Evolutionary conservation across 495 filamentous ascomycete species (phyloP).

Genomic region (Articulospora tetracladia): DNA sequence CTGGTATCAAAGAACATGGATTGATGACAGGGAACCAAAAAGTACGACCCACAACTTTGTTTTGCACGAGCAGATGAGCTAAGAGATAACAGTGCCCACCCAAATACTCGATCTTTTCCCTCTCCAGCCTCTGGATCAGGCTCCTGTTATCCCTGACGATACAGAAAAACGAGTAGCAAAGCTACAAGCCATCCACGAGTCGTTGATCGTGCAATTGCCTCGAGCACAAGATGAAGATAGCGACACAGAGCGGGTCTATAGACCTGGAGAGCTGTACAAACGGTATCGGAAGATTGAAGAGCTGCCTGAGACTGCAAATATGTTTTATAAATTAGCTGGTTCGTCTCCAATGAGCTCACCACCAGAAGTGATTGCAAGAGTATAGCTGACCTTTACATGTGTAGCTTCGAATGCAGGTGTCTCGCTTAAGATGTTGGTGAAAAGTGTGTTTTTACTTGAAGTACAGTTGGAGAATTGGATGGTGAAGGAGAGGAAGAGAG

Average conservation of each 20-base stretch:
- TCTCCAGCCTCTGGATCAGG: conserved; percentile 1
- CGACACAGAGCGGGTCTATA: conserved; percentile 24
- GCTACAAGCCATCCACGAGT: background rate
- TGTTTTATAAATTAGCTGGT: conserved; percentile 54
- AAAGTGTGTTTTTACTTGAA: conserved; percentile 46
- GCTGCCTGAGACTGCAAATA: conserved; percentile 47
- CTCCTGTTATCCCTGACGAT: background rate
- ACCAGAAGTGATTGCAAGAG: background rate
- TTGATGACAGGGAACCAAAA: conserved; percentile 43
- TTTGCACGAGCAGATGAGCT: background rate
- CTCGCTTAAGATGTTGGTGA: conserved; percentile 24
- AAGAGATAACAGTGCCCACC: conserved; percentile 20
- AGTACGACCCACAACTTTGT: conserved; percentile 27
- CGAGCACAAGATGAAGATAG: conserved; percentile 22
- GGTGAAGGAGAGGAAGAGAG: conserved; percentile 34
- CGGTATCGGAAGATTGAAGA: conserved; percentile 54
- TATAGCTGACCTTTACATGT: background rate
- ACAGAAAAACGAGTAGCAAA: background rate
- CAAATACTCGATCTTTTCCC: conserved; percentile 47
- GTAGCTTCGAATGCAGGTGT: conserved; percentile 21
- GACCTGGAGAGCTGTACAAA: conserved; percentile 53
- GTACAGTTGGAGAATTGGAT: conserved; percentile 49
- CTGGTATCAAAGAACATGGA: conserved; percentile 80
- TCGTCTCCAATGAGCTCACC: conserved; percentile 7
- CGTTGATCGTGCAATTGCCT: conserved; percentile 17